Evolutionary conservation across 2,329 filamentous ascomycete species (phyloP).

Genomic region (Raffaelea arxii): DNA sequence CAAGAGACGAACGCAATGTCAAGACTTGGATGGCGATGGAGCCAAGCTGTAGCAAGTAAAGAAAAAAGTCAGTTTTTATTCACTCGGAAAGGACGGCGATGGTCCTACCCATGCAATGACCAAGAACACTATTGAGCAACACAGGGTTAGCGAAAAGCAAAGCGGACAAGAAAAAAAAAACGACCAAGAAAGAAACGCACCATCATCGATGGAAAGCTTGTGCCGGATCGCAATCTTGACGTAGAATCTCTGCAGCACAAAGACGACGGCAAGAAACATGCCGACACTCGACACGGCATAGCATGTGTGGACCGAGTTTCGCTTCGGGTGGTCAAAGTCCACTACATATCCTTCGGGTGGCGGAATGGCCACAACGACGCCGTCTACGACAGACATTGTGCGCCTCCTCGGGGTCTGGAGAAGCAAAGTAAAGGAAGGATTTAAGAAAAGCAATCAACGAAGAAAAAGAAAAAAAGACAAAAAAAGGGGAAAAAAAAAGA

Average conservation of each 20-base stretch:
- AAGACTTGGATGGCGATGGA: not conserved
- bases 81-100: too few relatives aligned
- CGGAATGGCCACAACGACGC: not conserved
- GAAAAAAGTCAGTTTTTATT: too few relatives aligned
- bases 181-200: not conserved
- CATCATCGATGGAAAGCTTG: not conserved
- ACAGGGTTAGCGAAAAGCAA: too few relatives aligned
- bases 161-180: not conserved
- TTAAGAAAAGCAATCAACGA: too few relatives aligned
- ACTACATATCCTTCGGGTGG: not conserved
- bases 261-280: not conserved
- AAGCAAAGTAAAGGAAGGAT: too few relatives aligned
- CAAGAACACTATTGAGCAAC: too few relatives aligned
- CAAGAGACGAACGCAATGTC: not conserved
- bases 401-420: too few relatives aligned
- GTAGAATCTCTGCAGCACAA: not conserved
- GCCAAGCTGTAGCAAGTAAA: not conserved
- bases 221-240: not conserved
- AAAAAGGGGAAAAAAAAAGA: too few relatives aligned
- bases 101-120: too few relatives aligned
- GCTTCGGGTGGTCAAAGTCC: not conserved
- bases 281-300: not conserved
- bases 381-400: not conserved
- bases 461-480: too few relatives aligned
- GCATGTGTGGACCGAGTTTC: not conserved